Evolutionary conservation across 2,329 filamentous ascomycete genomes (phyloP), one percentile per base, ranked within the genome.

Genomic region (Furcasterigmium furcatum): DNA sequence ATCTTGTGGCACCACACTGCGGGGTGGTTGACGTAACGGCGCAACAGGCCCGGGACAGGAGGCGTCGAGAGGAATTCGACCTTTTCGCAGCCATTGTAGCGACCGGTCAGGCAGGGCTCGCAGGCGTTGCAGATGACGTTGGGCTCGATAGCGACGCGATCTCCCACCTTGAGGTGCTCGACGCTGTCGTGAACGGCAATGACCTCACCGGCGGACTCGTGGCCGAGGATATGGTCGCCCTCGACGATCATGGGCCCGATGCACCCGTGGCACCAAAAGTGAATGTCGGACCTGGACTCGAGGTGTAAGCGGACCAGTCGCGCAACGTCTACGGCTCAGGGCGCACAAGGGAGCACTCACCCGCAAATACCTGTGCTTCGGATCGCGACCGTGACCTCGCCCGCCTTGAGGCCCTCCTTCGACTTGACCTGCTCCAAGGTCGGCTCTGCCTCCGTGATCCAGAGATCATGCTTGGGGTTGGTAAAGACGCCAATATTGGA

Each of bases 1-100:
- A 97, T 94, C 76, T 95, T 95, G 76, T 96, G 90, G 72, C 92
- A 96, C 91, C 91, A 96, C 41, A 87, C 77, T 18, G 91, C 91
- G 3, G 90, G 91, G 73, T 96, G 92, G 73, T 92, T 95, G 71
- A 96, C 88, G 66, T 96, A 96, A 65, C 92, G 83, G 56, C 92
- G 82, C 57, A 97, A 77, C 52, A 97, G 79, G 29, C 92, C 94
- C 9, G 88, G 80, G 24, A 95, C 84, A 12, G 94, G 92, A 9
- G 94, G 92, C 4, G 94, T 97, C 41, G 89, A 95, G 43, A 95
- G 77, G 74, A 97, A 97, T 45, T 79, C 73, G 53, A 96, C 90
- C 43, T 76, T 78, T 58, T 91, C 87, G 73, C 92, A 97, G 49
- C 91, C 92, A 65, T 97, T 97, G 77, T 97, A 97, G 58, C 90